Evolutionary conservation across 768 basidiomycete genomes (phyloP).

Genomic region (Amanita rubescens): DNA sequence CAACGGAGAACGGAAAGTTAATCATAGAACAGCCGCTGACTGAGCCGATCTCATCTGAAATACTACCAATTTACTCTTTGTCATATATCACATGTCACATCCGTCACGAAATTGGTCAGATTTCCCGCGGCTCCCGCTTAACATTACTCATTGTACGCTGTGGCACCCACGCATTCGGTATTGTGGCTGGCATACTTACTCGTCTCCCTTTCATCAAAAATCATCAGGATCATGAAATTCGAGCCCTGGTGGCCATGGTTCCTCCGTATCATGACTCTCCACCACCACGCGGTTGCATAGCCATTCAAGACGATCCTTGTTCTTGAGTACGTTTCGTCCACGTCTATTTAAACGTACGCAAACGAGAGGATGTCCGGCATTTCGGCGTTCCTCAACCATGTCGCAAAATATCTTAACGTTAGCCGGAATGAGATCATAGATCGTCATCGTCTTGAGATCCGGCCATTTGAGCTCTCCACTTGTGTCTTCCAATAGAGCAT

Average conservation of each 20-base stretch:
- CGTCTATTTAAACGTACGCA: constrained; percentile 28
- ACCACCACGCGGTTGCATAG: constrained; percentile 6
- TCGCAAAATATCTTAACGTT: constrained; percentile 26
- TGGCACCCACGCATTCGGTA: no score
- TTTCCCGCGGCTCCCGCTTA: not conserved
- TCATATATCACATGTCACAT: constrained; percentile 8
- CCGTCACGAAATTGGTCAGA: not conserved
- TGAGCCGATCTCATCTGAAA: constrained; percentile 13
- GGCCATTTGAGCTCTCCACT: constrained; percentile 23
- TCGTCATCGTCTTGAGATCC: constrained; percentile 23
- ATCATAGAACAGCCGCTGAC: constrained; percentile 23
- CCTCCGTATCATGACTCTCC: constrained; percentile 3
- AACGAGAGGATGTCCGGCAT: constrained; percentile 13
- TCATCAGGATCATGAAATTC: constrained; percentile 31
- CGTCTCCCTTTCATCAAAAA: constrained; percentile 5
- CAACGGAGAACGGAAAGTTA: constrained; percentile 18
- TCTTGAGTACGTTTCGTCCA: constrained; percentile 25
- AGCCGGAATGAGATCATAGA: constrained; percentile 23
- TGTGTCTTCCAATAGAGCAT: constrained; percentile 18
- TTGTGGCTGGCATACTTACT: not conserved
- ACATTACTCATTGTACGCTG: not conserved
- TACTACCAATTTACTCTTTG: not conserved
- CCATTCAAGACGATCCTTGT: constrained; percentile 15
- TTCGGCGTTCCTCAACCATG: constrained; percentile 21
- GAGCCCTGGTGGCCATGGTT: constrained; percentile 31